Evolutionary conservation across 2,329 filamentous ascomycete genomes (phyloP), one percentile per base, ranked within the genome.

Genomic region (Paraphoma chrysanthemicola): DNA sequence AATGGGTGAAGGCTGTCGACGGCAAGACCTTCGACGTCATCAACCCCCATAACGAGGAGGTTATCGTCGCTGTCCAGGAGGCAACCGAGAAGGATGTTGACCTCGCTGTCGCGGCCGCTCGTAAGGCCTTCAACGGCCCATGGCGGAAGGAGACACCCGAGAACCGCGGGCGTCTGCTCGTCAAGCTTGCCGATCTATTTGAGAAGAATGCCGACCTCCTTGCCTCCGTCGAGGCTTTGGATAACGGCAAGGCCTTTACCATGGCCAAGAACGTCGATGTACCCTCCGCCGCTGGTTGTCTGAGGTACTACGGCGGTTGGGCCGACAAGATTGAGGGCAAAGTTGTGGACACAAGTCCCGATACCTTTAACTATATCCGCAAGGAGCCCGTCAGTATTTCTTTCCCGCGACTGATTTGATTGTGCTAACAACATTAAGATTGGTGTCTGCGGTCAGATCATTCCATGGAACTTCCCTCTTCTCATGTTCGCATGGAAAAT

Each of bases 11-110:
- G 78, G 85, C 88, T 76, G 88, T 90, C 62, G 91, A 96, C 70
- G 93, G 93, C 82, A 90, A 92, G 86, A 93, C 89, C 67, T 95
- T 97, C 74, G 92, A 97, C 81, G 90, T 93, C 78, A 89, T 95
- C 84, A 96, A 96, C 86, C 93, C 93, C 57, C 74, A 89, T 63
- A 92, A 87, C 64, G 93, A 97, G 79, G 88, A 93, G 79, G 87
- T 92, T 73, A 96, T 96, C 82, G 86, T 84, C 83, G 88, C 88
- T 53, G 91, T 97, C 69, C 82, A 87, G 75, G 93, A 96, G 81
- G 93, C 89, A 74, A 91, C 89, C 64, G 92, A 96, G 84, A 93
- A 96, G 84, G 92, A 95, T 82, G 83, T 87, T 75, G 86, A 88
- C 77, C 81, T 93, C 57, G 93, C 93, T 62, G 93, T 97, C 63